Percentiles rank a stretch among this genome's conserved stretches.
Conservation (phyloP, 257 asterid species). For the Linaria vulgaris region DNA sequence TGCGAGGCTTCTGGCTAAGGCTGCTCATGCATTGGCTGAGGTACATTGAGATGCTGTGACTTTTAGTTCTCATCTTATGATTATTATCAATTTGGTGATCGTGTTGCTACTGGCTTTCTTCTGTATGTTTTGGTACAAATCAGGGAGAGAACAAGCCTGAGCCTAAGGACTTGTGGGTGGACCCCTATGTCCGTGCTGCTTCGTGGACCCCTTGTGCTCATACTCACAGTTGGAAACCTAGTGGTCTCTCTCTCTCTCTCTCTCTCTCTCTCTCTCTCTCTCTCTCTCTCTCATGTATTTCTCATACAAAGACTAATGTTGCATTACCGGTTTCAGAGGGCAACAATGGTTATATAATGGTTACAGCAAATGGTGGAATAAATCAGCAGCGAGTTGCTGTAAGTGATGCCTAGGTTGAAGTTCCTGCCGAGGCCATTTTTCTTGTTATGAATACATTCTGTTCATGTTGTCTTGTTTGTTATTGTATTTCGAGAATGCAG, state of each 20-base stretch:
- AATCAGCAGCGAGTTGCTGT: constrained; percentile 99
- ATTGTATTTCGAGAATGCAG: constrained; percentile 9
- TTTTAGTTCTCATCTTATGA: constrained; percentile 17
- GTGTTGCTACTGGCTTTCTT: constrained; percentile 15
- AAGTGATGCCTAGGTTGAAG: constrained; percentile 40
- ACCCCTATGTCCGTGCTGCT: constrained; percentile 75
- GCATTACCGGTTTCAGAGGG: constrained; percentile 55
- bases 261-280: constrained; percentile 18
- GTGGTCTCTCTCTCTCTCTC: constrained; percentile 53
- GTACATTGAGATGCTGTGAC: constrained; percentile 35
- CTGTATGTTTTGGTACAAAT: constrained; percentile 17
- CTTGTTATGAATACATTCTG: constrained; percentile 1
- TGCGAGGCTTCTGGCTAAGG: constrained; percentile 84
- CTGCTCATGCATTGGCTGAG: constrained; percentile 96
- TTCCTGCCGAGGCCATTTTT: constrained; percentile 21
- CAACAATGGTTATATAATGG: constrained; percentile 71
- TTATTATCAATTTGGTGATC: constrained; percentile 11
- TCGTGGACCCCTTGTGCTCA: constrained; percentile 92
- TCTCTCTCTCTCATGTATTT: constrained; percentile 17
- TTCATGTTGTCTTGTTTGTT: not conserved
- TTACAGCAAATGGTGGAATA: constrained; percentile 98
- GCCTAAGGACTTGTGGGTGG: constrained; percentile 92
- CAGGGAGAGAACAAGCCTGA: constrained; percentile 82
- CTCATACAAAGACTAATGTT: constrained; percentile 19
- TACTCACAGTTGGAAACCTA: constrained; percentile 60